Percentiles rank a stretch among this genome's conserved stretches.
phyloP scores from a whole-genome alignment of 2,329 filamentous ascomycete species.

The Rhynchosporium secalis region DNA sequence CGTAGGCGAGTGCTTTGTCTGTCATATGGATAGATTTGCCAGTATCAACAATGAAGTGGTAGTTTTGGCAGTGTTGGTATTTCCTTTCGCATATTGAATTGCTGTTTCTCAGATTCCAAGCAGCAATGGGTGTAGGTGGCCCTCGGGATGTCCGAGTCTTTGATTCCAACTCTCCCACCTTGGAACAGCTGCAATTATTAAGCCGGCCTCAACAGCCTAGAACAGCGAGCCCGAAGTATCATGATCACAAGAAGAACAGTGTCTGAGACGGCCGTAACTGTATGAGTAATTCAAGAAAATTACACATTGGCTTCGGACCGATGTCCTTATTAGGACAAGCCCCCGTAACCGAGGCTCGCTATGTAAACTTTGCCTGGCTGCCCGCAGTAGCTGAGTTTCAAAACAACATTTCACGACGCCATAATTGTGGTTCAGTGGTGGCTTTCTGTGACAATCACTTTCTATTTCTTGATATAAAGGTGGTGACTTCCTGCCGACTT shows the following conservation, averaged over 20 bases:
- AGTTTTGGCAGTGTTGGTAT: too few species aligned
- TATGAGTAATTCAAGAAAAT: not conserved
- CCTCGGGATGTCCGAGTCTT: not conserved
- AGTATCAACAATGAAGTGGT: too few species aligned
- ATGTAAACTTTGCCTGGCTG: not conserved
- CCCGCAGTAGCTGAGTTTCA: constrained; percentile 17
- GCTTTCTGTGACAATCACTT: not conserved
- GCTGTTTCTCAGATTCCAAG: not conserved
- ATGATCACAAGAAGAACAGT: not conserved
- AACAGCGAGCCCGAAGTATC: not conserved
- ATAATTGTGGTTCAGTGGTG: constrained; percentile 12
- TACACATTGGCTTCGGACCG: constrained; percentile 6
- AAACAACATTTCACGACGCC: constrained; percentile 5
- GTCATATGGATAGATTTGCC: too few species aligned
- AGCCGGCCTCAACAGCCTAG: not conserved
- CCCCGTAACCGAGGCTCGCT: constrained; percentile 19
- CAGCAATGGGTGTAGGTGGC: not conserved
- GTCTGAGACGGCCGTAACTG: not conserved
- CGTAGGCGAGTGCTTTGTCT: too few species aligned
- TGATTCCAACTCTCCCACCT: not conserved
- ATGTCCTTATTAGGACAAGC: constrained; percentile 10
- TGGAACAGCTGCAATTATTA: not conserved
- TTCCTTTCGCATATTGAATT: too few species aligned
- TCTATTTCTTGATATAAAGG: constrained; percentile 4
- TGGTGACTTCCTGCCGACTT: not conserved